Evolutionary conservation across 345 rosid genomes (phyloP), one percentile per base, ranked within the genome.

Genomic region (Raphanus sativus): DNA sequence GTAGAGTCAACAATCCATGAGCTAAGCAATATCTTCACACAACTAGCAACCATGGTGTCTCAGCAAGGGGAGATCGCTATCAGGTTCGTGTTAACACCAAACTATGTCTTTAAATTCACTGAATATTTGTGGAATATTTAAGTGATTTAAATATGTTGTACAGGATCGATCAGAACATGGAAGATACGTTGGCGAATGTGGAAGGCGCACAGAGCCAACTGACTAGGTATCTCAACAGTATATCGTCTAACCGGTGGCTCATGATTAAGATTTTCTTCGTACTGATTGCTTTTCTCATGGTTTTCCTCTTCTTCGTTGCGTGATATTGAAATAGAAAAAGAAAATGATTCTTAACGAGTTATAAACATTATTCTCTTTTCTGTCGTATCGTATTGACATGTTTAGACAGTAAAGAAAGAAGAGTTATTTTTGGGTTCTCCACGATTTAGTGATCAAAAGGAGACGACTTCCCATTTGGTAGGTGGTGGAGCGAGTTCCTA

Each of bases 51-150:
- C 38, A 86, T 91, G 90, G 94, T 91, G 66, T 89, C 97, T 68
- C 97, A 91, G 74, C 97, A 91, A 84, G 97, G 97, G 70, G 92
- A 89, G 83, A 86, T 89, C 76, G 97, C 97, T 64, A 91, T 91
- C 83, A 89, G 94, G 97, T 90, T 75, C 12, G 52, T 40, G 36
- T 9, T 32, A 60, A 50, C 59, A 38, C 38, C 10, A 48, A 25
- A 38, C 45, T 8, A 9, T 70, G 30, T 65, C 59, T 29, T 16
- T 32, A n/a, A 59, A 25, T 38, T 8, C 52, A 12, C 63, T 8
- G 28, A 30, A 65, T 17, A 62, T 52, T 12, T 33, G 28, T 50
- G 33, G 4, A 33, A 45, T 12, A 0, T 4, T 11, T 17, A 71
- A 48, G 67, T 42, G 34, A 74, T 29, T 52, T 33, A 12, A 16